Percentiles rank a stretch among this genome's conserved stretches.
Conservation (phyloP, 2,329 filamentous ascomycete species). For the Salinomyces thailandicus region DNA sequence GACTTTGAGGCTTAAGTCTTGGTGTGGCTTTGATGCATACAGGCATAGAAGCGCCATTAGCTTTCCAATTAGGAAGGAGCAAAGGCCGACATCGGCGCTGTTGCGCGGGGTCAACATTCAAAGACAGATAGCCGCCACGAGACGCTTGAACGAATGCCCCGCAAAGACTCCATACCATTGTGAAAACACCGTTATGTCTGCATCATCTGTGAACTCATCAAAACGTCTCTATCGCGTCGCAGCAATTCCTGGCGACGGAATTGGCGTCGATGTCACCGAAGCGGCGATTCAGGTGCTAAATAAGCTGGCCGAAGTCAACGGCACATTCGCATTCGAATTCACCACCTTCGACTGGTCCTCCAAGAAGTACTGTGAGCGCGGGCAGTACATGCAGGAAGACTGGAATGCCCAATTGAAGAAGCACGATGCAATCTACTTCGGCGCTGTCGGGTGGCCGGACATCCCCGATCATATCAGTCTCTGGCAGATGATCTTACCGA, state of each 20-base stretch:
- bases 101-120: too few species aligned
- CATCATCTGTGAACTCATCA: too few species aligned
- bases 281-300: slow-evolving; percentile 42
- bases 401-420: slow-evolving; percentile 41
- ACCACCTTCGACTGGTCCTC: slow-evolving; percentile 42
- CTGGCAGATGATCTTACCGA: slow-evolving; percentile 56
- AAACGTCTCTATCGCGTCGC: neutral
- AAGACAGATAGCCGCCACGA: too few species aligned
- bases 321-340: slow-evolving; percentile 41
- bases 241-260: slow-evolving; percentile 49
- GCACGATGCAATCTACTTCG: slow-evolving; percentile 48
- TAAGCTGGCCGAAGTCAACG: slow-evolving; percentile 34
- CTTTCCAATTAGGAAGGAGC: too few species aligned
- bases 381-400: slow-evolving; percentile 44
- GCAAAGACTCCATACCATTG: too few species aligned
- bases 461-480: slow-evolving; percentile 59
- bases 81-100: too few species aligned
- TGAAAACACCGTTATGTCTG: too few species aligned
- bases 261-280: slow-evolving; percentile 52
- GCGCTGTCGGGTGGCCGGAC: slow-evolving; percentile 50
- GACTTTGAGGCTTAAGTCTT: too few species aligned
- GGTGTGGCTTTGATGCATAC: too few species aligned
- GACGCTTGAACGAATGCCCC: too few species aligned
- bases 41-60: too few species aligned
- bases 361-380: slow-evolving; percentile 40